phyloP scores from a whole-genome alignment of 495 filamentous ascomycete species.

The Daldinia bambusicola region DNA sequence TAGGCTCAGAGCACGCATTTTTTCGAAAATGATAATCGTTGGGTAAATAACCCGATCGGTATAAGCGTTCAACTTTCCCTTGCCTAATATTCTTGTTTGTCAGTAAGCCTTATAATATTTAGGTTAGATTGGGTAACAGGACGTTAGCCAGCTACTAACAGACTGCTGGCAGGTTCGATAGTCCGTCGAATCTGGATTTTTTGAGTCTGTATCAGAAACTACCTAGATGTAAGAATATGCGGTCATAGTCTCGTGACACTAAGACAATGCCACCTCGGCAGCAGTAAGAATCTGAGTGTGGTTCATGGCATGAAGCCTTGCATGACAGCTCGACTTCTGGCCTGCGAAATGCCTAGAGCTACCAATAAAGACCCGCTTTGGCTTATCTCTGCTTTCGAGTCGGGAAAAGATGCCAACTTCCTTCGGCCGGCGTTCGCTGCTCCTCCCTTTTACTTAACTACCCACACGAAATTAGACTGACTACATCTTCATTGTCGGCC shows the following conservation, averaged over 20 bases:
- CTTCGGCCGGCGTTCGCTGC: neutral
- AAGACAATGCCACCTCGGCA: neutral
- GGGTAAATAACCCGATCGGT: too few species aligned
- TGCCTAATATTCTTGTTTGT: neutral
- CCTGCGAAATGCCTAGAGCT: neutral
- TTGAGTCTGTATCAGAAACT: neutral
- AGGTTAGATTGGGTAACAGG: slow-evolving; percentile 8
- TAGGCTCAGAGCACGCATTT: neutral
- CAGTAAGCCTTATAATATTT: neutral
- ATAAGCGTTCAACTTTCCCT: neutral
- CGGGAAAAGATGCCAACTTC: neutral
- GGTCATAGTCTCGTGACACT: slow-evolving; percentile 10
- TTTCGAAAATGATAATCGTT: neutral
- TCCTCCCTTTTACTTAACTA: neutral
- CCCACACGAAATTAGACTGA: neutral
- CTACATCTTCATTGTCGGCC: neutral
- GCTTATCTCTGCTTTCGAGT: neutral
- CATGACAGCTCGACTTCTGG: neutral
- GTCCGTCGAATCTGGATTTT: neutral
- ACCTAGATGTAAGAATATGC: slow-evolving; percentile 9
- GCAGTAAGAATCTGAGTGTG: neutral
- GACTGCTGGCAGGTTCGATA: neutral
- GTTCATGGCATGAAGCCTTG: neutral
- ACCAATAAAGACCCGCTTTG: neutral
- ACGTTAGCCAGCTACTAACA: neutral